Conservation (phyloP, 1,139 yeast species). For the Candida anutae region DNA sequence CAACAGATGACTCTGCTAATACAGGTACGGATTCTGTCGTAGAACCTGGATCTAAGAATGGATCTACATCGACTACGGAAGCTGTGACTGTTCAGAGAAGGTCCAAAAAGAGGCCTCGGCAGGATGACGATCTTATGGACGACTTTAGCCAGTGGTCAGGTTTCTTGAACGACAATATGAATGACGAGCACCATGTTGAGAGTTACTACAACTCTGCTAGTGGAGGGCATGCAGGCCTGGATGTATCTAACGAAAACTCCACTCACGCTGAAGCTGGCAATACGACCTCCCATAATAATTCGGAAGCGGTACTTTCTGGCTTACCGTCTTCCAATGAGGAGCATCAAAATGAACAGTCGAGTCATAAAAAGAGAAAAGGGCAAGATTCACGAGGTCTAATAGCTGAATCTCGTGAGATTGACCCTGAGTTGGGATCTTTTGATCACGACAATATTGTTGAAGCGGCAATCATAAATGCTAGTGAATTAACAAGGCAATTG, state of each 20-base stretch:
- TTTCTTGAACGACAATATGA: conserved; percentile 34
- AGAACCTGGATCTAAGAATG: conserved; percentile 1
- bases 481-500: conserved; percentile 48
- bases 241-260: neutral
- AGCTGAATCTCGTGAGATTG: conserved; percentile 41
- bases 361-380: no score
- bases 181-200: conserved; percentile 8
- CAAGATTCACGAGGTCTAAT: no score
- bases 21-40: no score
- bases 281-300: neutral
- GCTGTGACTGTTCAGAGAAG: neutral
- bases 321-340: no score
- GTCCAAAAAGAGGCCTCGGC: conserved; percentile 6
- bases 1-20: no score
- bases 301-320: no score
- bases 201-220: conserved; percentile 3
- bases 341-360: neutral
- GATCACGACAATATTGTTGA: conserved; percentile 58
- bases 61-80: neutral
- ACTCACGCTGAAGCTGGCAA: neutral
- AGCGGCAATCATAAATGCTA: conserved; percentile 61
- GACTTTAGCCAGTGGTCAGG: conserved; percentile 47
- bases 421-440: conserved; percentile 31
- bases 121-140: conserved; percentile 9
- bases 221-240: no score